These are phyloP conservation scores for Blastobotrys aristatus DNA, from an alignment of 1,139 yeast genomes.

Conservation along the genomic window DNA sequence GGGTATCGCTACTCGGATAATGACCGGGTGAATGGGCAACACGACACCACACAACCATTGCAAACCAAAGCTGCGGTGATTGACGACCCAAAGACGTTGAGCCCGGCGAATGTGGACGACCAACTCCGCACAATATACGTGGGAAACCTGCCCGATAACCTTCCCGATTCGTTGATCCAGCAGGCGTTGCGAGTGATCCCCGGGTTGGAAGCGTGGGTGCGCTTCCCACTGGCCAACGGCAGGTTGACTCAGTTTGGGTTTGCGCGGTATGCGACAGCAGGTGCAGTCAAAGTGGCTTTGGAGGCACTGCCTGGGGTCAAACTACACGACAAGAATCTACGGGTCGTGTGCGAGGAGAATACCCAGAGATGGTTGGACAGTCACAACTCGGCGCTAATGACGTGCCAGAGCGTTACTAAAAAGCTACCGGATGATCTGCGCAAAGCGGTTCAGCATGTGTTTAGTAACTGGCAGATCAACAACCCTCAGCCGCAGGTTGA, in stretches of 20 bases:
- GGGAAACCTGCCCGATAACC: conserved; percentile 28
- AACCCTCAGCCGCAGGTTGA: conserved; percentile 11
- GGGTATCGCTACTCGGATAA: conserved; percentile 7
- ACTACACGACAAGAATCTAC: conserved; percentile 5
- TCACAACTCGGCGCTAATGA: not conserved
- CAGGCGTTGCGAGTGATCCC: conserved; percentile 25
- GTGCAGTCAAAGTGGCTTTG: conserved; percentile 22
- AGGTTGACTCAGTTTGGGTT: conserved; percentile 24
- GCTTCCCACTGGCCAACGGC: conserved; percentile 22
- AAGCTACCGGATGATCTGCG: conserved; percentile 10
- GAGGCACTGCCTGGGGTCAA: conserved; percentile 24
- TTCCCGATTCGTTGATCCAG: conserved; percentile 29
- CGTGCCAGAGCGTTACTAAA: conserved; percentile 9
- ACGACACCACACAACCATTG: not conserved
- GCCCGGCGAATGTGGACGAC: conserved; percentile 21
- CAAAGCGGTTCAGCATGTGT: conserved; percentile 6
- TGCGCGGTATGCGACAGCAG: conserved; percentile 22
- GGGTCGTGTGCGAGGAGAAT: conserved; percentile 20
- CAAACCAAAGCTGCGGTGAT: not conserved
- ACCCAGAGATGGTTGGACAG: conserved; percentile 19
- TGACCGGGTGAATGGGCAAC: not conserved
- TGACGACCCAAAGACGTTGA: not conserved
- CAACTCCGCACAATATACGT: conserved; percentile 32
- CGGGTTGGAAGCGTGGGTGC: conserved; percentile 24
- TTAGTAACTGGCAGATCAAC: conserved; percentile 12